A percentile compares a stretch with the other conserved stretches of the same genome.
phyloP scores from a whole-genome alignment of 2,329 filamentous ascomycete species.

The Verticillium tricorpus region DNA sequence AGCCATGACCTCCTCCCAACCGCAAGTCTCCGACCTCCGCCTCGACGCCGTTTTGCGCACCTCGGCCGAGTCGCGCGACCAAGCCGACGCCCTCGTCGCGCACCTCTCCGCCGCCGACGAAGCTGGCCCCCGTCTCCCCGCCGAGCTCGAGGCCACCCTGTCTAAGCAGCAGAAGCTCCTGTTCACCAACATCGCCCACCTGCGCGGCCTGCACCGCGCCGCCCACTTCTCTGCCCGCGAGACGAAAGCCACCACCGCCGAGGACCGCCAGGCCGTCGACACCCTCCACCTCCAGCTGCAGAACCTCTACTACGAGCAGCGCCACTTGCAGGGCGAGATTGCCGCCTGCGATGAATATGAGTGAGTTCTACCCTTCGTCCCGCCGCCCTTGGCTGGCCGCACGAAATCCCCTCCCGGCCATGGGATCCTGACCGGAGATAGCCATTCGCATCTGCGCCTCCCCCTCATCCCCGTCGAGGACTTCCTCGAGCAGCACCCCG shows the following conservation, averaged over 20 bases:
- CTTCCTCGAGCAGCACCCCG: constrained; percentile 72
- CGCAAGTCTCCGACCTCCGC: constrained; percentile 31
- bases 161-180: constrained; percentile 77
- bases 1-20: constrained; percentile 31
- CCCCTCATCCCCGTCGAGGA: constrained; percentile 80
- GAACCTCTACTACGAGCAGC: constrained; percentile 94
- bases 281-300: constrained; percentile 87
- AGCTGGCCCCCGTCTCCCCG: constrained; percentile 34
- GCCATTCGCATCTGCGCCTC: constrained; percentile 82
- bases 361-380: constrained; percentile 45
- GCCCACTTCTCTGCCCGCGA: constrained; percentile 77
- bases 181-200: constrained; percentile 70
- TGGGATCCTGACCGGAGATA: constrained; percentile 24
- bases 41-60: constrained; percentile 66
- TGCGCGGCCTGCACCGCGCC: constrained; percentile 78
- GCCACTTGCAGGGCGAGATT: constrained; percentile 87
- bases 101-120: constrained; percentile 40
- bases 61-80: constrained; percentile 67
- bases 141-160: constrained; percentile 52
- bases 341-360: constrained; percentile 86
- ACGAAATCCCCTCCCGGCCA: neutral
- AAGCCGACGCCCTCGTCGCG: constrained; percentile 63
- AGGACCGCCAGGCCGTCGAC: constrained; percentile 87
- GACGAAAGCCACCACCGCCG: constrained; percentile 81
- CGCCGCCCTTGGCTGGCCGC: too few relatives aligned